A percentile compares a stretch with the other conserved stretches of the same genome.
These are phyloP conservation scores for Botrytis porri DNA, from an alignment of 2,329 filamentous ascomycete genomes.

Conservation along the genomic window DNA sequence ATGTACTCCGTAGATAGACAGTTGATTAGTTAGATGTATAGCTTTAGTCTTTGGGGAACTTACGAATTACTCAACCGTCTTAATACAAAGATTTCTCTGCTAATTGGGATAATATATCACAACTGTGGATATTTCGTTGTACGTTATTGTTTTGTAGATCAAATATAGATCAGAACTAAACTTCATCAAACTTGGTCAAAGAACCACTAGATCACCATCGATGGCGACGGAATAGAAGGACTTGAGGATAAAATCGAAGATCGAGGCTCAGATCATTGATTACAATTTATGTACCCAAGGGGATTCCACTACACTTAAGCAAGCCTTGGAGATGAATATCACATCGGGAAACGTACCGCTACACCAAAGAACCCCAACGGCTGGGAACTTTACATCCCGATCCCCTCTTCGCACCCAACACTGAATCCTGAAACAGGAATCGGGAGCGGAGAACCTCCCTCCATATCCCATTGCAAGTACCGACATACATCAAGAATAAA, in stretches of 20 bases:
- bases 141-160: background rate
- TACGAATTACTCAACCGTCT: background rate
- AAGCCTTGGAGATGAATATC: background rate
- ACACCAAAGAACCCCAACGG: background rate
- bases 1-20: background rate
- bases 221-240: background rate
- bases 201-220: background rate
- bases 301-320: background rate
- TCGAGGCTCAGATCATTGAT: background rate
- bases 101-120: background rate
- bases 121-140: background rate
- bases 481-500: background rate
- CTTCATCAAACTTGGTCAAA: background rate
- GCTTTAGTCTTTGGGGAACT: background rate
- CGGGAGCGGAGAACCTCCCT: background rate
- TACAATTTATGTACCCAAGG: background rate
- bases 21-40: background rate
- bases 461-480: background rate
- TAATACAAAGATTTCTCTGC: background rate
- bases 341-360: background rate
- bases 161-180: background rate
- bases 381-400: background rate
- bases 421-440: background rate
- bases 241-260: background rate
- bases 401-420: background rate